Percentiles rank a stretch among this genome's conserved stretches.
phyloP scores from a whole-genome alignment of 352 stramenopile species.

The Pythium phragmitis region DNA sequence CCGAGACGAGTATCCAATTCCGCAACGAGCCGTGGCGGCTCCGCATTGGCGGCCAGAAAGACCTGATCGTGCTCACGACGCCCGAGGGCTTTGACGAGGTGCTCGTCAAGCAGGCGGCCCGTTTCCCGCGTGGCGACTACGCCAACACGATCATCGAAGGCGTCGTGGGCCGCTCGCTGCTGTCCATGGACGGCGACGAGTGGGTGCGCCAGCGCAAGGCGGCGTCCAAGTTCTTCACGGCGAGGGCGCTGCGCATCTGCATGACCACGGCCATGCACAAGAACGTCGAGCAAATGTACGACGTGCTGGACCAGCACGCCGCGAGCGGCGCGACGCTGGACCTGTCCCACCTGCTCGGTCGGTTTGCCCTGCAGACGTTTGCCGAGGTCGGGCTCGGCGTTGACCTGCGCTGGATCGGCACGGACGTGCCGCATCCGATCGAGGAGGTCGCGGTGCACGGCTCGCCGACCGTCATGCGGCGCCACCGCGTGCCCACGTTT shows the following conservation, averaged over 20 bases:
- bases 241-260: too few species aligned
- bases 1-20: slow-evolving; percentile 5
- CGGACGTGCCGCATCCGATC: slow-evolving; percentile 36
- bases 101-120: slow-evolving; percentile 28
- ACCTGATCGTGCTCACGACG: slow-evolving; percentile 26
- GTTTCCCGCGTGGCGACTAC: slow-evolving; percentile 12
- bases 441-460: slow-evolving; percentile 36
- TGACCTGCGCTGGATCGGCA: slow-evolving; percentile 38
- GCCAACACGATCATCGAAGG: slow-evolving; percentile 21
- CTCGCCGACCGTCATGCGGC: slow-evolving; percentile 30
- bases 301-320: too few species aligned
- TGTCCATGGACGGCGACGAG: slow-evolving; percentile 28
- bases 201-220: slow-evolving; percentile 24
- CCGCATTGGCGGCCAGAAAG: slow-evolving; percentile 12
- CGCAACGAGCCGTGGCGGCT: slow-evolving; percentile 26
- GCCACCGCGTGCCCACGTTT: too few species aligned
- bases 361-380: slow-evolving; percentile 51
- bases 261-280: too few species aligned
- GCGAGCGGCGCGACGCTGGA: too few species aligned
- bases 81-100: slow-evolving; percentile 34
- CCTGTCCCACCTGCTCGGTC: too few species aligned
- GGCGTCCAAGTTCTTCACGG: too few species aligned
- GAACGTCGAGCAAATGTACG: too few species aligned
- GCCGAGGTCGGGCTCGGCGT: slow-evolving; percentile 49
- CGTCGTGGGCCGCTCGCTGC: slow-evolving; percentile 26